A percentile compares a stretch with the other conserved stretches of the same genome.
Evolutionary conservation across 2,329 filamentous ascomycete genomes (phyloP).

Genomic region (Talaromyces marneffei): DNA sequence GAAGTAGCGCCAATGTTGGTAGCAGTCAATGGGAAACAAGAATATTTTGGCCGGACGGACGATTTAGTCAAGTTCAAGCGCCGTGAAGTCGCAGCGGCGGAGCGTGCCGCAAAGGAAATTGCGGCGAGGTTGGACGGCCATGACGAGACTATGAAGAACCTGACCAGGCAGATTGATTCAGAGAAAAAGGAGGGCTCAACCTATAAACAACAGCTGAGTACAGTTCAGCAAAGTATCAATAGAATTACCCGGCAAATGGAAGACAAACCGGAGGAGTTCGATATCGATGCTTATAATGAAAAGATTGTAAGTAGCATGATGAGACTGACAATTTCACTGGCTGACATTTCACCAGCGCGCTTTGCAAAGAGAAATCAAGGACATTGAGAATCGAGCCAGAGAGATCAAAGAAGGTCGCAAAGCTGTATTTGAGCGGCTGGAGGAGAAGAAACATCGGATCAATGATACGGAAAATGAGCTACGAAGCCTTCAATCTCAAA

Average conservation of each 20-base stretch:
- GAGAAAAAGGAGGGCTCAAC: conserved; percentile 47
- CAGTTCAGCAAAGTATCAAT: conserved; percentile 54
- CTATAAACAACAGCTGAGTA: conserved; percentile 49
- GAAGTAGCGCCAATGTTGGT: conserved; percentile 62
- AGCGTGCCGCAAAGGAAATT: conserved; percentile 41
- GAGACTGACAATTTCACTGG: conserved; percentile 14
- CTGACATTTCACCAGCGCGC: conserved; percentile 47
- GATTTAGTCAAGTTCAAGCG: conserved; percentile 52
- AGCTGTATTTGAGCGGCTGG: conserved; percentile 30
- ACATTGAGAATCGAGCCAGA: conserved; percentile 36
- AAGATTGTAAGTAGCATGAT: conserved; percentile 55
- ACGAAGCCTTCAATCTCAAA: conserved; percentile 61
- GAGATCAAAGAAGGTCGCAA: conserved; percentile 35
- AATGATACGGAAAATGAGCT: conserved; percentile 46
- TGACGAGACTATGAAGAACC: conserved; percentile 32
- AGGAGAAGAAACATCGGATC: conserved; percentile 33
- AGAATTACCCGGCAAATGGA: conserved; percentile 58
- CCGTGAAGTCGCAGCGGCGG: conserved; percentile 49
- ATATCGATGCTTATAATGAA: conserved; percentile 64
- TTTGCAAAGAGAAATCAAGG: conserved; percentile 41
- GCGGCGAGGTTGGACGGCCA: conserved; percentile 39
- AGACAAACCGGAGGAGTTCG: conserved; percentile 60
- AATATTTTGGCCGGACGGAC: conserved; percentile 55
- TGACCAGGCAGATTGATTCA: conserved; percentile 41
- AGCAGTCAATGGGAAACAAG: conserved; percentile 63